phyloP scores from a whole-genome alignment of 1,284 basidiomycete species.

The Apiotrichum akiyoshidainum region DNA sequence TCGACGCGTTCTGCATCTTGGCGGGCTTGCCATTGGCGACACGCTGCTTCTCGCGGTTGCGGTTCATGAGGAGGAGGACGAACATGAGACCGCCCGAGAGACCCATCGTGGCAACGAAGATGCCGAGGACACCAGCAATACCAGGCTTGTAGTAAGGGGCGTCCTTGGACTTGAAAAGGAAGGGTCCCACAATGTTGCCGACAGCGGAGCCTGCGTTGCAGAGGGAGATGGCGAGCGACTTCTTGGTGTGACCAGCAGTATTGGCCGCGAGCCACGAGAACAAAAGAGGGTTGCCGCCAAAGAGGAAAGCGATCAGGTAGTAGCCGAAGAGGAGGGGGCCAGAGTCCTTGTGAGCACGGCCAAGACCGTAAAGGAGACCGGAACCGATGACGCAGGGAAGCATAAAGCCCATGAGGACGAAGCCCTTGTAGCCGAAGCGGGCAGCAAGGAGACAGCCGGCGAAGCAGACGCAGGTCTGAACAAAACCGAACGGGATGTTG shows the following conservation, averaged over 20 bases:
- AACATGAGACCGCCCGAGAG: conserved; percentile 15
- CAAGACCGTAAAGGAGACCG: conserved; percentile 36
- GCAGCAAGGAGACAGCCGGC: conserved; percentile 24
- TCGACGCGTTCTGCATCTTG: conserved; percentile 40
- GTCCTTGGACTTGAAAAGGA: conserved; percentile 21
- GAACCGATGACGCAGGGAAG: conserved; percentile 38
- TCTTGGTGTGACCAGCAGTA: conserved; percentile 40
- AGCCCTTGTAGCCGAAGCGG: conserved; percentile 28
- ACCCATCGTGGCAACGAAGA: conserved; percentile 29
- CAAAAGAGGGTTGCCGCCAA: conserved; percentile 36
- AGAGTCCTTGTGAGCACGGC: conserved; percentile 12
- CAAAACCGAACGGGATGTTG: conserved; percentile 44
- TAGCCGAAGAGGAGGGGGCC: conserved; percentile 18
- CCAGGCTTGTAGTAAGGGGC: conserved; percentile 31
- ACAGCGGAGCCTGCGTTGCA: conserved; percentile 31
- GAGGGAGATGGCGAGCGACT: conserved; percentile 33
- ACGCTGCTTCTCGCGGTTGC: conserved; percentile 37
- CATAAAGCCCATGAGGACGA: conserved; percentile 30
- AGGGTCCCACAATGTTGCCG: conserved; percentile 30
- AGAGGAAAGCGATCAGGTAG: conserved; percentile 36
- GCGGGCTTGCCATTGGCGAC: conserved; percentile 43
- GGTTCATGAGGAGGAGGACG: conserved; percentile 33
- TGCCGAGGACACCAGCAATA: conserved; percentile 31
- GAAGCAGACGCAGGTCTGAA: conserved; percentile 27
- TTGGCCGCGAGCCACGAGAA: conserved; percentile 33